Percentiles rank a stretch among this genome's conserved stretches.
Evolutionary conservation across 768 basidiomycete genomes (phyloP).

Genomic region (Sarcomyxa edulis): DNA sequence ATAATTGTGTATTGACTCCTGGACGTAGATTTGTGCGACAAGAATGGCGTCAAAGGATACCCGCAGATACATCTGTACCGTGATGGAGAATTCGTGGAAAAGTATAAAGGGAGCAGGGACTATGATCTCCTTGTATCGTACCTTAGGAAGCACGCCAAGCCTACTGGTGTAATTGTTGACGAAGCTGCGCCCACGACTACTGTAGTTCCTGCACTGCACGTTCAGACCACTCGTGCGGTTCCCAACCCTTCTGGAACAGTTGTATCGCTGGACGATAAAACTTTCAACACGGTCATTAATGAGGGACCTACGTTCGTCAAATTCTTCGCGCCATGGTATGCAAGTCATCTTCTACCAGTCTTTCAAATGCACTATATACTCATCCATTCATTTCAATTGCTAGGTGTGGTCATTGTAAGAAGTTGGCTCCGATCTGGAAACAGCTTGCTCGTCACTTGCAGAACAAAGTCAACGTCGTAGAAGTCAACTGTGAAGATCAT

Average conservation of each 20-base stretch:
- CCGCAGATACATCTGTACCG: slow-evolving; percentile 73
- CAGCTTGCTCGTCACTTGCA: slow-evolving; percentile 70
- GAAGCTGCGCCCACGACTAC: slow-evolving; percentile 9
- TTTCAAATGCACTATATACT: neutral
- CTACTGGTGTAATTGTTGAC: slow-evolving; percentile 11
- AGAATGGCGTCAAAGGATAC: slow-evolving; percentile 65
- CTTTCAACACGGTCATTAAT: slow-evolving; percentile 33
- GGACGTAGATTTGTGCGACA: slow-evolving; percentile 66
- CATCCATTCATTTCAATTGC: neutral
- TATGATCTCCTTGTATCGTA: slow-evolving; percentile 51
- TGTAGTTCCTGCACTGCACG: slow-evolving; percentile 5
- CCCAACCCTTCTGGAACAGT: slow-evolving; percentile 34
- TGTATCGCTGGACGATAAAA: slow-evolving; percentile 24
- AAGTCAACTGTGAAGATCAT: slow-evolving; percentile 86
- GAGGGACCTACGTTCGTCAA: slow-evolving; percentile 45
- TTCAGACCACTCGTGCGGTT: slow-evolving; percentile 15
- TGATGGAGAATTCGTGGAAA: slow-evolving; percentile 55
- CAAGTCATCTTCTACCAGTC: slow-evolving; percentile 8
- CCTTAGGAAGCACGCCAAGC: slow-evolving; percentile 36
- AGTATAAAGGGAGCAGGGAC: slow-evolving; percentile 50
- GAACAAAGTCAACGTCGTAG: slow-evolving; percentile 68
- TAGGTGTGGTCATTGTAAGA: slow-evolving; percentile 95
- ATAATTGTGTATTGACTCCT: neutral
- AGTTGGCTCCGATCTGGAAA: slow-evolving; percentile 78
- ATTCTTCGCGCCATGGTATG: slow-evolving; percentile 94